Base-by-base conservation (phyloP, 1,284 basidiomycete genomes). In the Takashimella koratensis region DNA sequence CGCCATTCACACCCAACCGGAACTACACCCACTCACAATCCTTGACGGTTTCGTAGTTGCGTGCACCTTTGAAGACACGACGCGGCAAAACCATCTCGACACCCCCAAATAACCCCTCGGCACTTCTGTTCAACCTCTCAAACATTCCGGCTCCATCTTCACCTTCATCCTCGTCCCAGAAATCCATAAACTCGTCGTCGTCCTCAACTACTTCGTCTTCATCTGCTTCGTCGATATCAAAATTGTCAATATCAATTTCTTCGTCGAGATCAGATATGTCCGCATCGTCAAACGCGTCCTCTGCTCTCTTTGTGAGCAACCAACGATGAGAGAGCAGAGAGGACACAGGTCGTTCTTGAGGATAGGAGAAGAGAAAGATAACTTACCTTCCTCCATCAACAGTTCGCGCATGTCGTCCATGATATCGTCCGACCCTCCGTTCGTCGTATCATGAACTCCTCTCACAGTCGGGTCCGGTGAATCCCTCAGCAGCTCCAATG, bases 31-130 rank as follows among this genome's bases (percentile, higher is more conserved):
- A 68, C 84, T 70, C 61, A 88, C 91, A 89, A 71, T 96, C 93
- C 75, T 96, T 97, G 52, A 94, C 84, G 0, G 93, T 97, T 60
- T 86, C 84, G 3, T 86, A 78, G 71, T 96, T 97, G 58, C 85
- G 83, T 40, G 87, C 85, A 2, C 93, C 93, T 22, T 71, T 70
- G 73, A 83, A 96, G 8, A 81, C 80, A 51, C 71, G 73, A 24
- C 83, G 81, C n/a, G 93, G 91, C 52, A 82, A 76, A 49, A 95
- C 76, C 30, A 84, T 70, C 2, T 89, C 84, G 1, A 84, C 73
- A 13, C 40, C 50, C 24, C 47, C 60, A 56, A 69, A 76, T 51
- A 62, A 44, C 30, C 53, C 52, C 22, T 45, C 45, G 23, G 42
- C 19, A 23, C 77, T 50, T 8, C 47, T 30, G 36, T 23, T 25